Evolutionary conservation across 805 yeast species (phyloP).

Genomic region (Sungouiozyma intestinalis): DNA sequence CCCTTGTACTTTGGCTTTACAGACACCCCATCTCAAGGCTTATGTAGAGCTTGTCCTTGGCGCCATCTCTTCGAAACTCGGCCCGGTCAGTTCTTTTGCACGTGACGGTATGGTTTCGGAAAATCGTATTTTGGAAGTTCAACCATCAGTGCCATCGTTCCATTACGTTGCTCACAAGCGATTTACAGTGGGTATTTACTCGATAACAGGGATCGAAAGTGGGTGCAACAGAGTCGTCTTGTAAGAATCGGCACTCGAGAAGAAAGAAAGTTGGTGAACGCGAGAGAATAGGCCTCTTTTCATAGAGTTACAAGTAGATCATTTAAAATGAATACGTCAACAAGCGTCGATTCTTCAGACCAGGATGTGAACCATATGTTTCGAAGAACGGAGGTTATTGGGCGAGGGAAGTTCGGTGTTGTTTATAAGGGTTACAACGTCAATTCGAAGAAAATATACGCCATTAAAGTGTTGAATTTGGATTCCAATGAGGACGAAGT

Average conservation of each 20-base stretch:
- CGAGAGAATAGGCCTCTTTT: too few relatives aligned
- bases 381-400: slow-evolving; percentile 81
- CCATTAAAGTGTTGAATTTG: slow-evolving; percentile 83
- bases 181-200: too few relatives aligned
- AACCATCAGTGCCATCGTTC: too few relatives aligned
- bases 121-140: neutral
- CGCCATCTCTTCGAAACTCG: neutral
- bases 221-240: too few relatives aligned
- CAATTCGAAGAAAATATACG: slow-evolving; percentile 68
- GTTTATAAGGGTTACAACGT: slow-evolving; percentile 79
- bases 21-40: too few relatives aligned
- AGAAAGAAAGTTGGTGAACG: too few relatives aligned
- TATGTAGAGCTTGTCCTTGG: too few relatives aligned
- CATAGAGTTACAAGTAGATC: too few relatives aligned
- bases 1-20: too few relatives aligned
- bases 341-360: slow-evolving; percentile 2
- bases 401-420: slow-evolving; percentile 93
- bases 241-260: too few relatives aligned
- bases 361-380: slow-evolving; percentile 35
- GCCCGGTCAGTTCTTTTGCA: neutral
- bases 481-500: slow-evolving; percentile 94
- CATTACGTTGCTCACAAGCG: too few relatives aligned
- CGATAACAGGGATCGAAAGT: too few relatives aligned
- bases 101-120: neutral
- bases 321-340: neutral